Percentiles rank a stretch among this genome's conserved stretches.
Evolutionary conservation across 1,284 basidiomycete genomes (phyloP).

Genomic region (Pterula multifida): DNA sequence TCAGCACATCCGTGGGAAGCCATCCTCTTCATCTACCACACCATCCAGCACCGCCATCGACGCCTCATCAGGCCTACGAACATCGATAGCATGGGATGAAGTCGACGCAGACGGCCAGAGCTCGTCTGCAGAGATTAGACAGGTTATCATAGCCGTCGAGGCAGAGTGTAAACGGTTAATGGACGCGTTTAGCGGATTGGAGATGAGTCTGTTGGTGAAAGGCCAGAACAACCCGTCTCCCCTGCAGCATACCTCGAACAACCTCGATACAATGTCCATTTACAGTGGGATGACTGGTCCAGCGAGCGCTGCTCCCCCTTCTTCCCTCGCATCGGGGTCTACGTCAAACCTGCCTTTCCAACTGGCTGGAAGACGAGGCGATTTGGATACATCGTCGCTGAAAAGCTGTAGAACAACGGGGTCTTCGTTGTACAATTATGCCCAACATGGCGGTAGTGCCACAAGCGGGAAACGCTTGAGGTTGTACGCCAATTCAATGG

Average conservation of each 20-base stretch:
- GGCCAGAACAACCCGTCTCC: slow-evolving; percentile 14
- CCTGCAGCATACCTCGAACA: background rate
- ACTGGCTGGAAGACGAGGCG: background rate
- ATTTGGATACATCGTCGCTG: background rate
- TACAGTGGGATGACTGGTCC: background rate
- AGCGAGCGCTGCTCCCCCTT: background rate
- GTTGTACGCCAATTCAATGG: background rate
- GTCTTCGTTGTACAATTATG: too few species aligned
- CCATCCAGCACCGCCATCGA: background rate
- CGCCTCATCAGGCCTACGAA: background rate
- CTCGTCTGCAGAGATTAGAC: slow-evolving; percentile 46
- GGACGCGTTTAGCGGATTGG: slow-evolving; percentile 66
- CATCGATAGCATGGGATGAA: background rate
- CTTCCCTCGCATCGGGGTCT: background rate
- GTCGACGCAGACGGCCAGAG: slow-evolving; percentile 39
- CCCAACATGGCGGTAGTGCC: background rate
- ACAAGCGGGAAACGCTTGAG: background rate
- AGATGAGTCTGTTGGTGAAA: slow-evolving; percentile 52
- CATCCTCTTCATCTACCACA: slow-evolving; percentile 15
- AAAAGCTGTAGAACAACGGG: too few species aligned
- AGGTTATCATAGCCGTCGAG: slow-evolving; percentile 54
- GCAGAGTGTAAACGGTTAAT: slow-evolving; percentile 54
- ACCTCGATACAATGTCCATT: background rate
- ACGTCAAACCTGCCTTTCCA: background rate
- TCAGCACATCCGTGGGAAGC: background rate